Conservation (phyloP, 768 basidiomycete genomes). For the Lactarius sp. region DNA sequence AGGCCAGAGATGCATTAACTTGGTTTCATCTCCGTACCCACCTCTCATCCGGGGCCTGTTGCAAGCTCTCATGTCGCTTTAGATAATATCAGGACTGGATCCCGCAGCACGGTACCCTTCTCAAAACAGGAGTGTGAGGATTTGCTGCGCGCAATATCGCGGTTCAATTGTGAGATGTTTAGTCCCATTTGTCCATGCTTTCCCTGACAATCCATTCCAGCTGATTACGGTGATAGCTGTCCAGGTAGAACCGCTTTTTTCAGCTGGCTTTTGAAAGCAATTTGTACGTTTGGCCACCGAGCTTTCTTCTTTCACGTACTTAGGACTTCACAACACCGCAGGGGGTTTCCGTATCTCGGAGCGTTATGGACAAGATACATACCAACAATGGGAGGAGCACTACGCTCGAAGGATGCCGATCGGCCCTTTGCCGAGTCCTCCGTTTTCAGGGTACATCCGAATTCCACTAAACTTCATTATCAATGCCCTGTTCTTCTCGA, state of each 20-base stretch:
- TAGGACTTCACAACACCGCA: constrained; percentile 4
- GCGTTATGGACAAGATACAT: constrained; percentile 41
- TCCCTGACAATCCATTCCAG: background rate
- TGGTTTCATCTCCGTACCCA: constrained; percentile 42
- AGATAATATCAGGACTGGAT: constrained; percentile 46
- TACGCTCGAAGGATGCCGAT: constrained; percentile 29
- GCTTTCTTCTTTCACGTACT: background rate
- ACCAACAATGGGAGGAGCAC: constrained; percentile 13
- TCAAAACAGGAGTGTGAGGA: constrained; percentile 52
- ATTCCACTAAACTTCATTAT: constrained; percentile 38
- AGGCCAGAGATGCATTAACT: constrained; percentile 47
- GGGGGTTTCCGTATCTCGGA: constrained; percentile 45
- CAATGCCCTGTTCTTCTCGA: constrained; percentile 45
- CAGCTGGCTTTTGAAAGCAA: constrained; percentile 48
- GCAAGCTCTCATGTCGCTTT: constrained; percentile 30
- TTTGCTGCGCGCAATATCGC: constrained; percentile 34
- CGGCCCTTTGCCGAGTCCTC: constrained; percentile 7
- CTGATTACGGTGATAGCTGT: constrained; percentile 31
- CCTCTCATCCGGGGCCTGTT: constrained; percentile 5
- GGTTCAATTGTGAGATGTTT: constrained; percentile 16
- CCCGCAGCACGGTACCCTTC: constrained; percentile 45
- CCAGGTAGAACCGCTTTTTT: constrained; percentile 43
- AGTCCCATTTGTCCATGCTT: background rate
- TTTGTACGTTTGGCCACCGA: constrained; percentile 32
- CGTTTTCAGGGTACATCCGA: constrained; percentile 24